Conservation (phyloP, 2,329 filamentous ascomycete species). For the Alternaria consortialis region DNA sequence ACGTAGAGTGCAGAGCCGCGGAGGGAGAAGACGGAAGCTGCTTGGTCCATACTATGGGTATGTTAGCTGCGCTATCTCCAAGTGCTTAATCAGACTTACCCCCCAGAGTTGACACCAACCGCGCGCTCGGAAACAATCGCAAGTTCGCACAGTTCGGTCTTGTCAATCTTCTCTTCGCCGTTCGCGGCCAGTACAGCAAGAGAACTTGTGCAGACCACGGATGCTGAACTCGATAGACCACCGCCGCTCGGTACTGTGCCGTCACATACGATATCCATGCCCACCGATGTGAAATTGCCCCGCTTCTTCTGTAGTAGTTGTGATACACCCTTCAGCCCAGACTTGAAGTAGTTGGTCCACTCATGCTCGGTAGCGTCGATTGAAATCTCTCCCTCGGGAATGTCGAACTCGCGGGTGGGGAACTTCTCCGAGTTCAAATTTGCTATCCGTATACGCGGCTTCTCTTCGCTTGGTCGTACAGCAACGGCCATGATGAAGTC, state of each 20-base stretch:
- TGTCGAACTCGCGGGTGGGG: constrained; percentile 74
- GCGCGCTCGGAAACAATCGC: constrained; percentile 93
- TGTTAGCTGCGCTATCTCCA: constrained; percentile 28
- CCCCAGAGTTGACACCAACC: constrained; percentile 95
- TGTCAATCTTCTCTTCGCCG: constrained; percentile 79
- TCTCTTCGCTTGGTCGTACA: constrained; percentile 61
- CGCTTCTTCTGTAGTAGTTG: constrained; percentile 76
- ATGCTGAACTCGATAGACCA: constrained; percentile 91
- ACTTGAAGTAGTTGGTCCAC: constrained; percentile 99
- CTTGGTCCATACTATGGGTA: constrained; percentile 85
- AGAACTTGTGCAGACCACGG: constrained; percentile 89
- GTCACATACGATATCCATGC: constrained; percentile 89
- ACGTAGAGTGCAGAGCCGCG: constrained; percentile 89
- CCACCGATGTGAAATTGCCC: constrained; percentile 71
- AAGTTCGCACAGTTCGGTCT: constrained; percentile 89
- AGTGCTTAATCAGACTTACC: constrained; percentile 61
- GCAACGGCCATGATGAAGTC: constrained; percentile 88
- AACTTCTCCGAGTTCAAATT: constrained; percentile 83
- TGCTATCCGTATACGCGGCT: constrained; percentile 74
- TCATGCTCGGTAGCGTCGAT: constrained; percentile 88
- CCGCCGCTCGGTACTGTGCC: constrained; percentile 92
- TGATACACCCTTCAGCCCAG: constrained; percentile 83
- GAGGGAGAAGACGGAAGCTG: constrained; percentile 91
- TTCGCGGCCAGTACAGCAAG: constrained; percentile 89
- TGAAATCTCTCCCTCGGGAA: constrained; percentile 66